These are phyloP conservation scores for Schizophyllum commune DNA, from an alignment of 1,284 basidiomycete genomes.

Conservation along the genomic window DNA sequence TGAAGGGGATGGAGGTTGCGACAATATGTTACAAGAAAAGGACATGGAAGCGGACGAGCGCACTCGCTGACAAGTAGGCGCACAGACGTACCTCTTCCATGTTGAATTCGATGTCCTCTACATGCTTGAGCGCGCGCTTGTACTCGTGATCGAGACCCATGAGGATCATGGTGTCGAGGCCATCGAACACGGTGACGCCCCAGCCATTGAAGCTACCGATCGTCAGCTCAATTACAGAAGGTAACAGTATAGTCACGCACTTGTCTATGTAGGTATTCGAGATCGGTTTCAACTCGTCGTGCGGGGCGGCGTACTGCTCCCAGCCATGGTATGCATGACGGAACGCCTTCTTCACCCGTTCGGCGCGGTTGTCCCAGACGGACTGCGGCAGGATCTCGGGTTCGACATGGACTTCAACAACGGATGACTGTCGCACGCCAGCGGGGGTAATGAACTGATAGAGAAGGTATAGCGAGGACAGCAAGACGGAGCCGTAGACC, in stretches of 20 bases:
- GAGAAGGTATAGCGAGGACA: constrained; percentile 15
- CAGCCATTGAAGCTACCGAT: constrained; percentile 70
- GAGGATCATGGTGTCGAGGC: constrained; percentile 83
- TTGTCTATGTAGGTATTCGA: constrained; percentile 39
- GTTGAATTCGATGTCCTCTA: constrained; percentile 61
- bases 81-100: constrained; percentile 24
- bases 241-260: constrained; percentile 27
- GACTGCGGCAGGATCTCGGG: background rate
- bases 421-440: background rate
- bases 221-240: background rate
- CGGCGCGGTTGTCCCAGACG: constrained; percentile 47
- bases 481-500: constrained; percentile 13
- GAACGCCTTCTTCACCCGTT: constrained; percentile 52
- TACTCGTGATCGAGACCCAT: constrained; percentile 83
- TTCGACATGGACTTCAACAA: background rate
- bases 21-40: background rate
- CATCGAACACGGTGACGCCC: constrained; percentile 80
- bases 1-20: background rate
- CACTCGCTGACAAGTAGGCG: too few relatives aligned
- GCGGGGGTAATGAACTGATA: background rate
- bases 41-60: background rate
- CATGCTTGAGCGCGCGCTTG: constrained; percentile 59
- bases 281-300: constrained; percentile 55
- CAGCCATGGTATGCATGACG: constrained; percentile 60
- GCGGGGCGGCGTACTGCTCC: constrained; percentile 44